A percentile compares a stretch with the other conserved stretches of the same genome.
phyloP scores from a whole-genome alignment of 1,284 basidiomycete genomes.

The Anthracocystis walkeri region DNA sequence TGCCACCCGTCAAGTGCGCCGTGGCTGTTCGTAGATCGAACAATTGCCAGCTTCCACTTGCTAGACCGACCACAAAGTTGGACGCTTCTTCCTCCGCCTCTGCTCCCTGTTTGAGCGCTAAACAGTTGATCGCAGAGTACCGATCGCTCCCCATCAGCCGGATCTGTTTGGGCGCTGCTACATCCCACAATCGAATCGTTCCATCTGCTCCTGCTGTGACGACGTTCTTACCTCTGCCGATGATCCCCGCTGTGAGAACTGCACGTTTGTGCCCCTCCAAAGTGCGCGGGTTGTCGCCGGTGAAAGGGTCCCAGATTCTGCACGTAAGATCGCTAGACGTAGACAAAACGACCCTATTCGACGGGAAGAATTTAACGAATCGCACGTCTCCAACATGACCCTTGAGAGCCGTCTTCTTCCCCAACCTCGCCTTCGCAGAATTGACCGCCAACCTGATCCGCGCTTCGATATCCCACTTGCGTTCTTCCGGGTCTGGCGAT shows the following conservation, averaged over 20 bases:
- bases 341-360: constrained; percentile 72
- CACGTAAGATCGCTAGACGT: constrained; percentile 77
- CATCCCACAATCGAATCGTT: constrained; percentile 81
- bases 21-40: constrained; percentile 75
- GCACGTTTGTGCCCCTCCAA: constrained; percentile 79
- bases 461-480: constrained; percentile 44
- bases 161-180: constrained; percentile 73
- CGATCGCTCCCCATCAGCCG: constrained; percentile 66
- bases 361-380: constrained; percentile 62
- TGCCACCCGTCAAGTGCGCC: constrained; percentile 71
- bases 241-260: constrained; percentile 74
- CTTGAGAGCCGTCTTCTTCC: constrained; percentile 40
- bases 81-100: constrained; percentile 19
- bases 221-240: constrained; percentile 77
- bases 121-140: constrained; percentile 72
- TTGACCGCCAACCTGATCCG: constrained; percentile 29
- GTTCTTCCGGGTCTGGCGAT: constrained; percentile 24
- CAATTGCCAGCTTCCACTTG: constrained; percentile 75
- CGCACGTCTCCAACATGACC: constrained; percentile 62
- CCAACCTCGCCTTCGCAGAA: constrained; percentile 9
- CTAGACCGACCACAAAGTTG: constrained; percentile 72
- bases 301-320: constrained; percentile 74
- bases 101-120: constrained; percentile 65
- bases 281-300: constrained; percentile 73
- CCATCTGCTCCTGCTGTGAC: constrained; percentile 77